Percentiles rank a stretch among this genome's conserved stretches.
These are phyloP conservation scores for Coleophoma crateriformis DNA, from an alignment of 2,329 filamentous ascomycete genomes.

Conservation along the genomic window DNA sequence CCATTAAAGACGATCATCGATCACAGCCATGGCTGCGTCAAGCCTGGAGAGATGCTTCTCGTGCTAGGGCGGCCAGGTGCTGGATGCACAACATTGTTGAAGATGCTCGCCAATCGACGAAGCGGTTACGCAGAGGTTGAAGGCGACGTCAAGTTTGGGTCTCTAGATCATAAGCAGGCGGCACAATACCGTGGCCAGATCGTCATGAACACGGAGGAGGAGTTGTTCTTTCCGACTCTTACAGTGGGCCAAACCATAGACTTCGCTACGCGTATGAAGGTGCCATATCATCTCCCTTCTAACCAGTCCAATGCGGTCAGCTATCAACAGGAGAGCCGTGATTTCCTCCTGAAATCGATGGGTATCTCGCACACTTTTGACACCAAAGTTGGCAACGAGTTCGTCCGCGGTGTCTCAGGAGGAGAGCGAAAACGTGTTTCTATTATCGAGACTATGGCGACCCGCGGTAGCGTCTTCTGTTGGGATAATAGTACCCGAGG, in stretches of 20 bases:
- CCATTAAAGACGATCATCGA: conserved; percentile 61
- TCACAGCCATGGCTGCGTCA: conserved; percentile 61
- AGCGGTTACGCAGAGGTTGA: conserved; percentile 51
- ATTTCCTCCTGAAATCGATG: conserved; percentile 24
- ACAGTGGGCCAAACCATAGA: conserved; percentile 47
- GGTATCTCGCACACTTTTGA: conserved; percentile 51
- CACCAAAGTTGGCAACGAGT: conserved; percentile 53
- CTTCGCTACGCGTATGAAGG: conserved; percentile 51
- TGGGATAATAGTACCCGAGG: conserved; percentile 66
- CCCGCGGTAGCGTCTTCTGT: conserved; percentile 42
- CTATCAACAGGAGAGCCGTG: conserved; percentile 30
- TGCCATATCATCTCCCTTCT: conserved; percentile 41
- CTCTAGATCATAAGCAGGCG: conserved; percentile 33
- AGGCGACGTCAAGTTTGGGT: conserved; percentile 54
- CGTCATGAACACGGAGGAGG: conserved; percentile 48
- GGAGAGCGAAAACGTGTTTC: conserved; percentile 57
- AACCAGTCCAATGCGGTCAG: conserved; percentile 37
- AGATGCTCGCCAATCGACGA: conserved; percentile 60
- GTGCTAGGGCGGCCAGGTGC: conserved; percentile 64
- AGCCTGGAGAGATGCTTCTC: conserved; percentile 67
- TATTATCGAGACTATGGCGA: conserved; percentile 43
- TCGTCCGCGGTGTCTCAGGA: conserved; percentile 55
- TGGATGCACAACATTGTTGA: conserved; percentile 67
- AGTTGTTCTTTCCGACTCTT: conserved; percentile 43
- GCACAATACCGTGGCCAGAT: conserved; percentile 50